Evolutionary conservation across 805 yeast genomes (phyloP).

Genomic region (Jamesozyma piceae): DNA sequence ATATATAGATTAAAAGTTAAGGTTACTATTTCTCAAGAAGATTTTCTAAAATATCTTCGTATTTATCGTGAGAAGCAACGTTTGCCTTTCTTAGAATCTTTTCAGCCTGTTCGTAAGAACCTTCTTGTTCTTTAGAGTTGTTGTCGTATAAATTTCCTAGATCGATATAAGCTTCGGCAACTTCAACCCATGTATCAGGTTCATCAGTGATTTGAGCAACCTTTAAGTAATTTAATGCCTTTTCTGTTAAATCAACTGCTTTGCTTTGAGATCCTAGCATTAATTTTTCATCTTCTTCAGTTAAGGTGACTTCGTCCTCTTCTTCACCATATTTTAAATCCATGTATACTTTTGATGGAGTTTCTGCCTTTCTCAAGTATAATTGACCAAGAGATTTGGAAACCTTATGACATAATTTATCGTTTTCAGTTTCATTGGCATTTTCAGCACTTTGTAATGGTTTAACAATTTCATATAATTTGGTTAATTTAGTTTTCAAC

Average conservation of each 20-base stretch:
- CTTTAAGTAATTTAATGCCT: slow-evolving; percentile 49
- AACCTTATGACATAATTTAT: slow-evolving; percentile 32
- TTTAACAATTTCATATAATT: slow-evolving; percentile 13
- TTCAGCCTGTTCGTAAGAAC: slow-evolving; percentile 61
- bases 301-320: slow-evolving; percentile 29
- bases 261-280: slow-evolving; percentile 38
- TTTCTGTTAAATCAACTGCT: slow-evolving; percentile 39
- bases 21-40: slow-evolving; percentile 32
- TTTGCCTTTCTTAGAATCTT: slow-evolving; percentile 59
- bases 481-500: slow-evolving; percentile 29
- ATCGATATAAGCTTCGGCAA: slow-evolving; percentile 79
- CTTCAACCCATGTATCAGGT: slow-evolving; percentile 71
- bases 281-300: slow-evolving; percentile 9
- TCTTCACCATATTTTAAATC: slow-evolving; percentile 51
- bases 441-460: background rate
- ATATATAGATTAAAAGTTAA: too few species aligned
- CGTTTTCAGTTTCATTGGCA: too few species aligned
- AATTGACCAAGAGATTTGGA: slow-evolving; percentile 52
- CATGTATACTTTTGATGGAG: slow-evolving; percentile 46
- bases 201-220: slow-evolving; percentile 60
- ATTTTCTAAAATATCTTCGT: slow-evolving; percentile 52
- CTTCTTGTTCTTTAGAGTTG: slow-evolving; percentile 59
- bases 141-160: slow-evolving; percentile 64
- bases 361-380: slow-evolving; percentile 55
- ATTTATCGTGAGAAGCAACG: slow-evolving; percentile 71